phyloP scores from a whole-genome alignment of 129 eudicot genomes.

The Helianthus tuberosus region DNA sequence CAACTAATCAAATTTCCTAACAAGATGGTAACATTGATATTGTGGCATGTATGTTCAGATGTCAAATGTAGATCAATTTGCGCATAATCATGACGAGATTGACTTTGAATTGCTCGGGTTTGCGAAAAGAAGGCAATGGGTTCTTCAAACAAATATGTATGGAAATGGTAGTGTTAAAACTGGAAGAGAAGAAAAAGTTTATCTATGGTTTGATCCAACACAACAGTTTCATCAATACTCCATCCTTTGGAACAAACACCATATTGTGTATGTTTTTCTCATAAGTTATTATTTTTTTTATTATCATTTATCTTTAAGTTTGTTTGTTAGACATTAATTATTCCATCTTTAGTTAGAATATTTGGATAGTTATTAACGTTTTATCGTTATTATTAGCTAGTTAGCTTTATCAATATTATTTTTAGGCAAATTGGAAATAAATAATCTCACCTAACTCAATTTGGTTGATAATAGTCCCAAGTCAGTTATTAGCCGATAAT shows the following conservation, averaged over 20 bases:
- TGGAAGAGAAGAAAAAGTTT: slow-evolving; percentile 90
- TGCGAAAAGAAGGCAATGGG: slow-evolving; percentile 77
- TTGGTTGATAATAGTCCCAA: no score
- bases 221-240: slow-evolving; percentile 68
- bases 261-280: slow-evolving; percentile 67
- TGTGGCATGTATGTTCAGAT: slow-evolving; percentile 51
- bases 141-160: slow-evolving; percentile 85
- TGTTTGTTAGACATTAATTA: no score
- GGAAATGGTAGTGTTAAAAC: slow-evolving; percentile 91
- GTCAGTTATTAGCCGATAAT: no score
- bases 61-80: slow-evolving; percentile 69
- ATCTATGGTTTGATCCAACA: slow-evolving; percentile 98
- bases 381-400: no score
- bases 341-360: no score
- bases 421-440: no score
- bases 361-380: no score
- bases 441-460: no score
- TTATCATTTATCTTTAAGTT: no score
- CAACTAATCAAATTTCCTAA: neutral
- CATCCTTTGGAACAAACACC: slow-evolving; percentile 91
- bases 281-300: no score
- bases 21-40: slow-evolving; percentile 3
- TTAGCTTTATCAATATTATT: no score
- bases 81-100: slow-evolving; percentile 89
- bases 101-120: slow-evolving; percentile 96